Percentiles rank a stretch among this genome's conserved stretches.
These are phyloP conservation scores for Forsythia suspensa DNA, from an alignment of 257 asterid species.

Conservation along the genomic window DNA sequence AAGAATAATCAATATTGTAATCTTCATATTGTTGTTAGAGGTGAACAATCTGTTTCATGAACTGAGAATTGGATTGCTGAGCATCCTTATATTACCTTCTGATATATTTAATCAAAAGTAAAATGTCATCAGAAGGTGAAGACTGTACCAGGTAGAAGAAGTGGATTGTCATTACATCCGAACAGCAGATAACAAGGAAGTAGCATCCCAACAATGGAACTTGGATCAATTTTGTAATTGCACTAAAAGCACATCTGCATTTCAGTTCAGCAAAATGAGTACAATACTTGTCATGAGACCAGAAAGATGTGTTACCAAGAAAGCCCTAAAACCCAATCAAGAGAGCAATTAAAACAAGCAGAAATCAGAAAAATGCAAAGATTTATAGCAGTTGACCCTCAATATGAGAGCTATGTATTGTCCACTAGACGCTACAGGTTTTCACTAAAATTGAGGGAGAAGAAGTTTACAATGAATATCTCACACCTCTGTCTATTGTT, in stretches of 20 bases:
- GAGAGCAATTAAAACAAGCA: background rate
- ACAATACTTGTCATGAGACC: background rate
- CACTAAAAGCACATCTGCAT: conserved; percentile 85
- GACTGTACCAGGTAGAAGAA: conserved; percentile 90
- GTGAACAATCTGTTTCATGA: background rate
- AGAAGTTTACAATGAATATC: no score
- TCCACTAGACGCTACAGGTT: no score
- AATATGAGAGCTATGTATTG: background rate
- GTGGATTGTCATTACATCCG: conserved; percentile 95
- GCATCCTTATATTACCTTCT: no score
- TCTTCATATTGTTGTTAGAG: background rate
- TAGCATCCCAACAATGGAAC: conserved; percentile 88
- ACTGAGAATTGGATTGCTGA: background rate
- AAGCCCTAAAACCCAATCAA: background rate
- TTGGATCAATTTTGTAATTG: conserved; percentile 70
- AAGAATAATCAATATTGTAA: background rate
- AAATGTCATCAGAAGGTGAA: conserved; percentile 1
- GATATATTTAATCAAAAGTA: background rate
- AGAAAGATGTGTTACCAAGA: background rate
- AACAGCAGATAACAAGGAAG: conserved; percentile 86
- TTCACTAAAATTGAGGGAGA: no score
- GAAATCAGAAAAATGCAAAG: background rate
- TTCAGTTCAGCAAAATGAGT: conserved; percentile 10
- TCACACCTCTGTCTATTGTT: no score
- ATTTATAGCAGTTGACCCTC: background rate